Evolutionary conservation across 2,329 filamentous ascomycete genomes (phyloP), one percentile per base, ranked within the genome.

Genomic region (Nannizziopsis arthrosporioides): DNA sequence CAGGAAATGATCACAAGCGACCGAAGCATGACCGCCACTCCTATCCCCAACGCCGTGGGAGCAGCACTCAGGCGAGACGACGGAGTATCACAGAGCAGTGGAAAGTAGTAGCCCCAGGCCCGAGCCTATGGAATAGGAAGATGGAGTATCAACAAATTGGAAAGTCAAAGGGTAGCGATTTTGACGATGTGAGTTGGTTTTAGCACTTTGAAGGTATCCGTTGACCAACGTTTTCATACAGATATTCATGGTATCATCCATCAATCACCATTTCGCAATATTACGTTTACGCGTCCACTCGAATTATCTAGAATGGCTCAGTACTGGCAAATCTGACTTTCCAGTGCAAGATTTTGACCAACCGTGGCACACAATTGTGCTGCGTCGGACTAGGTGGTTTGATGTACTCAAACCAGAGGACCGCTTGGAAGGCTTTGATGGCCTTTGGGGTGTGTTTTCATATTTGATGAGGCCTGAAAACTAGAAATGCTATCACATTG

Each of bases 191-290:
- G 67, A 56, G 73, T 53, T 41, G 37, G 27, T 2, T 38, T n/a
- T 27, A 43, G 12, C 35, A 36, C 36, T 10, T 27, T 43, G 9
- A 15, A 31, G 14, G 17, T 11, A 49, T 51, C 37, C 32, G 30
- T 40, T 19, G 5, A 11, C 41, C 50, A 19, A 44, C 30, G 27
- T 32, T 32, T 12, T 19, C 27, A 12, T 9, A 38, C 56, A 81
- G 75, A 70, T 81, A 44, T 80, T 76, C 61, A 72, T 80, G 68
- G 57, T 81, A 42, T 80, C 77, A 10, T 75, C 75, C 18, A 66
- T 81, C 53, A 80, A 80, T 59, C 77, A 80, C 61, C 78, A 82
- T 55, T 68, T 81, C 52, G 72, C 74, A 48, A 71, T 82, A 42
- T 59, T 81, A 45, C 76, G 75, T 54, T 65, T 81, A 42, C 73